Conservation (phyloP, 1,139 yeast genomes). For the Spathaspora sp. region DNA sequence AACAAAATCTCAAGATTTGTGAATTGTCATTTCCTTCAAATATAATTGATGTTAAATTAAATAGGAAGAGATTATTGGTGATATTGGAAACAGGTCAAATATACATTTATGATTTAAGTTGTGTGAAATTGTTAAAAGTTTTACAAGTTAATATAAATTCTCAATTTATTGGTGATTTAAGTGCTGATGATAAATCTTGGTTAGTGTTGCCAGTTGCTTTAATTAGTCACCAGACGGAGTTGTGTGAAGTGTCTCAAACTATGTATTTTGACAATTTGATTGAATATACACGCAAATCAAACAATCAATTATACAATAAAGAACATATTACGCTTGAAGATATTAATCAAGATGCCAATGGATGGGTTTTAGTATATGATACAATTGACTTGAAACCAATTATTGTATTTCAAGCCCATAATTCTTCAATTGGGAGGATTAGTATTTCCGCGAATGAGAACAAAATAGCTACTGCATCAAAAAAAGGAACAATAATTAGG, state of each 20-base stretch:
- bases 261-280: constrained; percentile 9
- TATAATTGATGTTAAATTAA: constrained; percentile 61
- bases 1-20: constrained; percentile 66
- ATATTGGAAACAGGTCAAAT: constrained; percentile 61
- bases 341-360: constrained; percentile 26
- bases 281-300: constrained; percentile 10
- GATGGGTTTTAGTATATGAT: constrained; percentile 58
- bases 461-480: constrained; percentile 65
- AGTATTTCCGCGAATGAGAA: constrained; percentile 52
- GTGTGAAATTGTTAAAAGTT: constrained; percentile 65
- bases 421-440: constrained; percentile 47
- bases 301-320: constrained; percentile 9
- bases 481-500: constrained; percentile 70
- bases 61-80: constrained; percentile 64
- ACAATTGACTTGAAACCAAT: constrained; percentile 55
- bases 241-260: constrained; percentile 12
- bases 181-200: constrained; percentile 48
- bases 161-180: constrained; percentile 47
- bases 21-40: constrained; percentile 67
- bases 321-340: constrained; percentile 24
- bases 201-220: constrained; percentile 39
- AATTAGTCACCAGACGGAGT: constrained; percentile 29
- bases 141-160: constrained; percentile 41
- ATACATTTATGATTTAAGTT: constrained; percentile 70
- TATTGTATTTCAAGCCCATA: constrained; percentile 61